phyloP scores from a whole-genome alignment of 2,329 filamentous ascomycete genomes.

The Colletotrichum limetticola region DNA sequence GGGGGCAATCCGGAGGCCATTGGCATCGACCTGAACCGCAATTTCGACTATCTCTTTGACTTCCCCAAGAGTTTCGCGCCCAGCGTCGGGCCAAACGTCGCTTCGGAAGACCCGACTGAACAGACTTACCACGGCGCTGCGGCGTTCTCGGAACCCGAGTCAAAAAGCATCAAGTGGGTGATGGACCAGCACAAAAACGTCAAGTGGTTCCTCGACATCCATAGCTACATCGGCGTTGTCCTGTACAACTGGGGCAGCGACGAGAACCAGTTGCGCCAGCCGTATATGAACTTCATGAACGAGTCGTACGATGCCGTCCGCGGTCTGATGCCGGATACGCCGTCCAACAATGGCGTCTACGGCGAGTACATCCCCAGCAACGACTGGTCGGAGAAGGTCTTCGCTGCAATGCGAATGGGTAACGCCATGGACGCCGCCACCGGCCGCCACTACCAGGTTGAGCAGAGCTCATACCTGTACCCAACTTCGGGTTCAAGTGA shows the following conservation, averaged over 20 bases:
- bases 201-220: constrained; percentile 68
- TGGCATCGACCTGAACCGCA: constrained; percentile 66
- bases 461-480: constrained; percentile 55
- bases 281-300: constrained; percentile 64
- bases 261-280: constrained; percentile 56
- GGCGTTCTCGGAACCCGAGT: constrained; percentile 67
- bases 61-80: constrained; percentile 55
- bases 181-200: constrained; percentile 60
- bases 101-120: constrained; percentile 54
- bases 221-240: constrained; percentile 58
- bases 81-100: constrained; percentile 49
- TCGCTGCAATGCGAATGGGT: constrained; percentile 47
- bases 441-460: constrained; percentile 48
- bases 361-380: constrained; percentile 55
- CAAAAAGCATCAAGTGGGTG: constrained; percentile 63
- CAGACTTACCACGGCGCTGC: constrained; percentile 62
- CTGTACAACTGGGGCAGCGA: constrained; percentile 70
- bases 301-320: constrained; percentile 60
- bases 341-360: constrained; percentile 47
- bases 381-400: constrained; percentile 47
- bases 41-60: constrained; percentile 69
- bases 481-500: constrained; percentile 57
- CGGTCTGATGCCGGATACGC: constrained; percentile 54
- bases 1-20: constrained; percentile 44
- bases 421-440: constrained; percentile 52